Base-by-base conservation (phyloP, 179 eudicot species). In the Nepenthes alata region DNA sequence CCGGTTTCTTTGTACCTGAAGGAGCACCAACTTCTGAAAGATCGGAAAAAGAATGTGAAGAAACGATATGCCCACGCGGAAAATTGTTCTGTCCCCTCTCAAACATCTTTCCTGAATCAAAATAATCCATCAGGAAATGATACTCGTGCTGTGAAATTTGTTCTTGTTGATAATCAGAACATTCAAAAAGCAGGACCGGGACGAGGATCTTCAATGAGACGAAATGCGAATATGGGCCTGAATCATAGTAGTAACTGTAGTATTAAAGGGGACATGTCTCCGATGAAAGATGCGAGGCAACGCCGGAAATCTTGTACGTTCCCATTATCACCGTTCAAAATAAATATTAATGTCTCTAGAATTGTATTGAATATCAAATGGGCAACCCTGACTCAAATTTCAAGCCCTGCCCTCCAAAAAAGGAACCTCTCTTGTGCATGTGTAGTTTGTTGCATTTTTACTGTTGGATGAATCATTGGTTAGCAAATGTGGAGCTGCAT, bases 11-110 rank as follows among this genome's bases (percentile, higher is more conserved):
- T 71, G 68, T 55, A 38, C 64, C 38, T 89, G 75, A 58, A 93
- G 98, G 98, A 79, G 65, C 86, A 80, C 75, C 98, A 93, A 82
- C 91, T 93, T 49, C 63, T 79, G 63, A 93, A 85, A 72, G 98
- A 93, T 67, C 80, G 91, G 60, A 87, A 82, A 56, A 93, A 83
- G 81, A 76, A 70, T 61, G 78, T 69, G 61, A 85, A 77, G 66
- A 89, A 81, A 67, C 78, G 81, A 64, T 65, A 77, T 54, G 68
- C 80, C 62, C 86, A 77, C 66, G 83, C 77, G 54, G 97, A 93
- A 74, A 78, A 64, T 63, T 70, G 66, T 70, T 58, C 89, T 65
- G 55, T 82, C 44, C 34, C 79, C 11, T 53, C 72, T 48, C 70
- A 83, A 55, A 59, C 73, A 47, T 54, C 78, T 57, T 63, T 70